phyloP scores from a whole-genome alignment of 2,329 filamentous ascomycete genomes.

The Seiridium unicorne region DNA sequence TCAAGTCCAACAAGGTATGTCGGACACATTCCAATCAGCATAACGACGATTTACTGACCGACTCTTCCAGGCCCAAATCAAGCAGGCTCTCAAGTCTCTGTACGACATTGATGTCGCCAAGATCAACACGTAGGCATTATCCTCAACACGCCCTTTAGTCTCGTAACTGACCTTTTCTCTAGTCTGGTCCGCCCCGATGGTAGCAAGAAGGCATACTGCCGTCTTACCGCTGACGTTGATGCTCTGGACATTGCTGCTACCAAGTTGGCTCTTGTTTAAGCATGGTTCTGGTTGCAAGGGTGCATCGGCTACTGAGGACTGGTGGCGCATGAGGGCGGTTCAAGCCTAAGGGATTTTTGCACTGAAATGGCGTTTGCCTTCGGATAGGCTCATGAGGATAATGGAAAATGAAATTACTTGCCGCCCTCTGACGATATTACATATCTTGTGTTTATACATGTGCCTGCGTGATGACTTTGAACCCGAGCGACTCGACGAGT shows the following conservation, averaged over 20 bases:
- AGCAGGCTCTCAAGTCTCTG: slow-evolving; percentile 96
- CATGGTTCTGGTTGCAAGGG: slow-evolving; percentile 22
- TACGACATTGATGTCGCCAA: slow-evolving; percentile 98
- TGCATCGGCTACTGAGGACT: slow-evolving; percentile 1
- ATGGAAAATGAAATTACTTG: slow-evolving; percentile 29
- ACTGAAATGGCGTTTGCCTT: slow-evolving; percentile 33
- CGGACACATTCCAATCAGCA: too few relatives aligned
- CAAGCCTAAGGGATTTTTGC: slow-evolving; percentile 24
- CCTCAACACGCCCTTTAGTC: too few relatives aligned
- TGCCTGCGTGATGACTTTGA: neutral
- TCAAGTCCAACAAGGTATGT: slow-evolving; percentile 93
- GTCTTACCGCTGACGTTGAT: slow-evolving; percentile 94
- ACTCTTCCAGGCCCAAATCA: slow-evolving; percentile 67
- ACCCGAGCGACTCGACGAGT: neutral
- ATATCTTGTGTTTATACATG: neutral
- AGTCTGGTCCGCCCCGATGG: slow-evolving; percentile 69
- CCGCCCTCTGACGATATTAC: slow-evolving; percentile 12
- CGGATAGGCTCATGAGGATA: slow-evolving; percentile 29
- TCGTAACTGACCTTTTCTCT: neutral
- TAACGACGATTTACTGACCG: too few relatives aligned
- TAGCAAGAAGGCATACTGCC: slow-evolving; percentile 97
- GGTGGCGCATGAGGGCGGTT: slow-evolving; percentile 6
- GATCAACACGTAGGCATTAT: slow-evolving; percentile 74
- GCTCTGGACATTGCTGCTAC: slow-evolving; percentile 98
- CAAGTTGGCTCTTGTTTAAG: slow-evolving; percentile 97